These are phyloP conservation scores for Penicillium fuscoglaucum DNA, from an alignment of 2,329 filamentous ascomycete genomes.

Conservation along the genomic window DNA sequence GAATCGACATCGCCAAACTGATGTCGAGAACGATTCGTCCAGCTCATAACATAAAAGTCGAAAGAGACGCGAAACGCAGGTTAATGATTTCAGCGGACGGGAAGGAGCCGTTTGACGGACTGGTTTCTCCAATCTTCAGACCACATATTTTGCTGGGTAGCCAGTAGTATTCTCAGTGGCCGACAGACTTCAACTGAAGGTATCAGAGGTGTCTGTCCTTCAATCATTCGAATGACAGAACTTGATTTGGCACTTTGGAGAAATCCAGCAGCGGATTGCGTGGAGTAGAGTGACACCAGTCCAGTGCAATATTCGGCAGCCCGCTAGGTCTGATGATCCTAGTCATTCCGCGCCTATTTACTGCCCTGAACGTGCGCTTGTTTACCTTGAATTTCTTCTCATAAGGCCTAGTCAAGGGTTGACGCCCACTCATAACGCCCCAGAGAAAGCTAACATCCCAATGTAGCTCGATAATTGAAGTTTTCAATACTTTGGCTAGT, in stretches of 20 bases:
- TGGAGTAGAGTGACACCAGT: background rate
- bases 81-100: background rate
- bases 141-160: no score
- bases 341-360: background rate
- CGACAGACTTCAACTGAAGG: no score
- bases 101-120: background rate
- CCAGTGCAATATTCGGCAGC: background rate
- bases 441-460: background rate
- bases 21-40: background rate
- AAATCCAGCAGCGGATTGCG: background rate
- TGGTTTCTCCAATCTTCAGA: no score
- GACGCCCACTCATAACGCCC: background rate
- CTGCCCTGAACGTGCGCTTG: background rate
- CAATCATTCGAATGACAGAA: background rate
- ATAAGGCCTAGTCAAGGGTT: background rate
- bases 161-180: no score
- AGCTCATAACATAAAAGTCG: background rate
- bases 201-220: no score
- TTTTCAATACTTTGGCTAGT: background rate
- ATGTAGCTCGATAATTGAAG: background rate
- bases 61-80: background rate
- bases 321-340: background rate
- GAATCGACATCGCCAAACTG: background rate
- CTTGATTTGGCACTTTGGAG: background rate
- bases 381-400: background rate